Evolutionary conservation across 805 yeast species (phyloP), one percentile per base, ranked within the genome.

Genomic region (Ogataea parapolymorpha): DNA sequence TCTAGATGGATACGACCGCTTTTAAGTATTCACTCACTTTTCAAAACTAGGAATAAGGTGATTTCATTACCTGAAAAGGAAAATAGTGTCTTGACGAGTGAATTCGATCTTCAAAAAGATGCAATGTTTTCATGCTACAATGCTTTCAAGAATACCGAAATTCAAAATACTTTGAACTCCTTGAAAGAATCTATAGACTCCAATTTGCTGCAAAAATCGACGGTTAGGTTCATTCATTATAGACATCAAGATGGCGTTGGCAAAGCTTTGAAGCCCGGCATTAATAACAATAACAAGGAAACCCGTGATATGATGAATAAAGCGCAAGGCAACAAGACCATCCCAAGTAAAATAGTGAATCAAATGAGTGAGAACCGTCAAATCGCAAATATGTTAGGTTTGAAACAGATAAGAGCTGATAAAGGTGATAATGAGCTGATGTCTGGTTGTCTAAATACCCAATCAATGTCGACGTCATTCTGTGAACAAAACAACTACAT

Each of bases 121-220:
- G n/a, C 14, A 12, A 25, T n/a, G 27, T n/a, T 25, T 25, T 37
- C 44, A 2, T 50, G 55, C 34, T 50, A 50, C 36, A 34, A 48
- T 32, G 46, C 42, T 23, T 50, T 33, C 31, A 50, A 41, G 24
- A 48, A 25, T 20, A 12, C 20, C 4, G 47, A 50, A 29, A 24
- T 50, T 22, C 49, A 48, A 27, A 26, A 24, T n/a, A 39, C 49
- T 5, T 22, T 50, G 20, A 39, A 42, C 35, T 27, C 47, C 9
- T 29, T 50, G 35, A 44, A 35, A 23, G 37, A 41, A 5, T 37
- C 46, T 3, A 32, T 44, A 9, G 55, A 50, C 25, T 22, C 48
- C 0, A 40, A 39, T 7, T 14, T 50, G 15, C 37, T 50, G 16
- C 35, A 20, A 20, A 50, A 50, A 33, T 44, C 49, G 2, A 50